Evolutionary conservation across 768 basidiomycete species (phyloP).

Genomic region (Thelephora ganbajun): DNA sequence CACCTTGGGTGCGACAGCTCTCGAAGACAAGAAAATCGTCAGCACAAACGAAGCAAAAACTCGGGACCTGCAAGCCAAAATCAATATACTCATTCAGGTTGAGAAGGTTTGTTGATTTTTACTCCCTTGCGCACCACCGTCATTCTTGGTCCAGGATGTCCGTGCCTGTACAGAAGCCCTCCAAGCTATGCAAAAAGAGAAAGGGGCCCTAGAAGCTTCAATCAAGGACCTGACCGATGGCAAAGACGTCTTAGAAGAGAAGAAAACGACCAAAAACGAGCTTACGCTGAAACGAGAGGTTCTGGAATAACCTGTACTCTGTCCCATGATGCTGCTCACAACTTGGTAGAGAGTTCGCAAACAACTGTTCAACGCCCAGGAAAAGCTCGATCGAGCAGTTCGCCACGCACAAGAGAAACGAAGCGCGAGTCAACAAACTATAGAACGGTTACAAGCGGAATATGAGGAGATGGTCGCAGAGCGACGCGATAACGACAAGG

Average conservation of each 20-base stretch:
- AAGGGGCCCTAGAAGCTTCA: constrained; percentile 41
- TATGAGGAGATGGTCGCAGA: constrained; percentile 70
- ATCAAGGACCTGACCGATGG: constrained; percentile 58
- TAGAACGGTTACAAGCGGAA: constrained; percentile 64
- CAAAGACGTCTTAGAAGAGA: constrained; percentile 54
- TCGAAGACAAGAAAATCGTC: constrained; percentile 59
- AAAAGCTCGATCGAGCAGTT: constrained; percentile 71
- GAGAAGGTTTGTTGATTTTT: constrained; percentile 41
- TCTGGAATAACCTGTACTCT: constrained; percentile 6
- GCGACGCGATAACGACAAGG: constrained; percentile 64
- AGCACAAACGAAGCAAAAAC: constrained; percentile 57
- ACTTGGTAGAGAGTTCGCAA: constrained; percentile 57
- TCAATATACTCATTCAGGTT: constrained; percentile 53
- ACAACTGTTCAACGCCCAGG: constrained; percentile 68
- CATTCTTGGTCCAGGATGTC: constrained; percentile 37
- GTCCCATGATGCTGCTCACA: background rate
- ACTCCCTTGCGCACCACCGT: background rate
- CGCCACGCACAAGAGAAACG: constrained; percentile 73
- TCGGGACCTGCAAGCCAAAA: constrained; percentile 64
- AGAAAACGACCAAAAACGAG: constrained; percentile 63
- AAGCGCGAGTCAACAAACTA: constrained; percentile 52
- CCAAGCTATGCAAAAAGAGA: constrained; percentile 60
- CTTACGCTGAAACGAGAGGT: constrained; percentile 59
- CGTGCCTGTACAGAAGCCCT: constrained; percentile 61
- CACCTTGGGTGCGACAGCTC: constrained; percentile 52